Evolutionary conservation across 2,329 filamentous ascomycete species (phyloP).

Genomic region (Sclerotinia trifoliorum): DNA sequence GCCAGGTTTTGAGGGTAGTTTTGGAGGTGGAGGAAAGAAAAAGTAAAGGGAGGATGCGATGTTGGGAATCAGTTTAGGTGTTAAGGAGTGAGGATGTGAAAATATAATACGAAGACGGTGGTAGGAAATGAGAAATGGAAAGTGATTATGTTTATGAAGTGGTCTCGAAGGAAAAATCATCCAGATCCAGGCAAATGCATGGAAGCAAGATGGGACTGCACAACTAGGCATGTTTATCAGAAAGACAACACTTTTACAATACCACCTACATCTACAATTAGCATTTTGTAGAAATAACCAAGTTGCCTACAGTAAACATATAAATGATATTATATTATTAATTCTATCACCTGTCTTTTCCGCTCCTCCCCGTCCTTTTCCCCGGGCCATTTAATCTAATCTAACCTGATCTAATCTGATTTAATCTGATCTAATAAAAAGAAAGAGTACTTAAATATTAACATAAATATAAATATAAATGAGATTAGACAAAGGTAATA

Average conservation of each 20-base stretch:
- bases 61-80: neutral
- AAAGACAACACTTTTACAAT: neutral
- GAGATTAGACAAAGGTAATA: too few relatives aligned
- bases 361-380: too few relatives aligned
- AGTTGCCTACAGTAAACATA: neutral
- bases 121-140: neutral
- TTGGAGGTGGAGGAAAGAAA: conserved; percentile 34
- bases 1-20: conserved; percentile 59
- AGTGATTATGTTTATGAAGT: neutral
- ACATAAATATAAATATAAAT: too few relatives aligned
- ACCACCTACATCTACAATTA: conserved; percentile 1
- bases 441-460: too few relatives aligned
- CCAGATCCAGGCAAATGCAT: neutral
- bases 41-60: neutral
- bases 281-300: neutral
- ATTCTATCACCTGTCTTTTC: too few relatives aligned
- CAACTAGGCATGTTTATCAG: neutral
- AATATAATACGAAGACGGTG: neutral
- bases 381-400: too few relatives aligned
- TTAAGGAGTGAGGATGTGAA: neutral
- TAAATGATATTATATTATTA: neutral
- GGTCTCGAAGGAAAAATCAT: neutral
- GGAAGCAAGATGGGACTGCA: neutral
- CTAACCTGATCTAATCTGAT: too few relatives aligned
- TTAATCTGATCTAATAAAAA: too few relatives aligned